Evolutionary conservation across 805 yeast genomes (phyloP).

Genomic region (Cyberlindnera japonica): DNA sequence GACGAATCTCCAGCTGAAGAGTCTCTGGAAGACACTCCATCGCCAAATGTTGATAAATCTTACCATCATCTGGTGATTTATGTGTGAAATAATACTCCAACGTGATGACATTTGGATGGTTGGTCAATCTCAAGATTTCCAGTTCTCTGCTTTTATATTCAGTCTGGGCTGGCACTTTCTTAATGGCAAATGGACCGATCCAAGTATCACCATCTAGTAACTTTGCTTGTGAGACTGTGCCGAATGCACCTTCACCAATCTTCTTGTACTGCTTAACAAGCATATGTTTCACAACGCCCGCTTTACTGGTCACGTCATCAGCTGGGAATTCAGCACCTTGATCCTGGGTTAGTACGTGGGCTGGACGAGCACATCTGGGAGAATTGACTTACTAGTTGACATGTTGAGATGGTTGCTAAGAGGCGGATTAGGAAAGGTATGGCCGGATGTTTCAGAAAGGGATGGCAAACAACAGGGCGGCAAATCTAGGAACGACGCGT

Average conservation of each 20-base stretch:
- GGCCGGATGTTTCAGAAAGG: neutral
- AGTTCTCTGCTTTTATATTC: constrained; percentile 81
- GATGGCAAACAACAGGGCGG: constrained; percentile 1
- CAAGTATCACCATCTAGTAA: constrained; percentile 42
- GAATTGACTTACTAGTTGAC: constrained; percentile 6
- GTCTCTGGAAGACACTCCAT: constrained; percentile 88
- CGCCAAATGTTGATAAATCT: constrained; percentile 73
- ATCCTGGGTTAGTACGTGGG: neutral
- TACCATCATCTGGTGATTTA: constrained; percentile 56
- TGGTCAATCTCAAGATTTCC: constrained; percentile 68
- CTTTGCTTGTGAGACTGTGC: constrained; percentile 77
- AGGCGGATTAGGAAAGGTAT: too few relatives aligned
- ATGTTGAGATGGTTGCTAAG: neutral
- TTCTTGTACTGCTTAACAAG: constrained; percentile 64
- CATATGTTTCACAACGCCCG: constrained; percentile 56
- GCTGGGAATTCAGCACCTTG: constrained; percentile 43
- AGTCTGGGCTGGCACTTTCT: constrained; percentile 82
- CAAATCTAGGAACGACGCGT: neutral
- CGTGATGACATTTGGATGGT: constrained; percentile 76
- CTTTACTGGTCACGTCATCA: constrained; percentile 58
- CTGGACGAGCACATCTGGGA: neutral
- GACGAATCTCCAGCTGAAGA: constrained; percentile 69
- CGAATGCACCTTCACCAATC: constrained; percentile 86
- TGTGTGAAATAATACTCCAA: constrained; percentile 70
- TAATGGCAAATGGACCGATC: constrained; percentile 82